These are phyloP conservation scores for Pythium volutum DNA, from an alignment of 352 stramenopile genomes.

Conservation along the genomic window DNA sequence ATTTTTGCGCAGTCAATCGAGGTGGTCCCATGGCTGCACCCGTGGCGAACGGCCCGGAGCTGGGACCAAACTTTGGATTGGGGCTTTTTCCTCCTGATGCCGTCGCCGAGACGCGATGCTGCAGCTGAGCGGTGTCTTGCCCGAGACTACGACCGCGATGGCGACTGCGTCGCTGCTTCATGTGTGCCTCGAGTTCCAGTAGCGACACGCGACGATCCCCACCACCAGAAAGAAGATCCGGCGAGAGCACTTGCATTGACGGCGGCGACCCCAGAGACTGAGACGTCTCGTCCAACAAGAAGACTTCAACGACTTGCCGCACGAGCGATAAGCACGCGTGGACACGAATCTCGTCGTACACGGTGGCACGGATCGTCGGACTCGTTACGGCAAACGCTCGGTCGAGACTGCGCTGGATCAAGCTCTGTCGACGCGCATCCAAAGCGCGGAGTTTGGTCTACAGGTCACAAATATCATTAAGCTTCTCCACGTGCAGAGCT, in stretches of 20 bases:
- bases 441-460: constrained; percentile 16
- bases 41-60: constrained; percentile 8
- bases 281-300: constrained; percentile 35
- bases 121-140: constrained; percentile 1
- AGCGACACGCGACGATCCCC: constrained; percentile 42
- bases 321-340: constrained; percentile 54
- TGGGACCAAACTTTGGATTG: constrained; percentile 19
- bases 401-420: constrained; percentile 24
- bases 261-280: no score
- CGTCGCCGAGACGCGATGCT: constrained; percentile 7
- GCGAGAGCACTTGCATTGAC: constrained; percentile 55
- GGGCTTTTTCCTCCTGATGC: constrained; percentile 25
- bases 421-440: constrained; percentile 13
- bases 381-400: constrained; percentile 11
- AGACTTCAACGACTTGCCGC: constrained; percentile 54
- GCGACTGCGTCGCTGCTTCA: constrained; percentile 42
- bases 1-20: constrained; percentile 30
- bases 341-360: constrained; percentile 52
- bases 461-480: neutral
- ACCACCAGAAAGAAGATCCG: constrained; percentile 28
- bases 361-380: neutral
- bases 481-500: neutral
- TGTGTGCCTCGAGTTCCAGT: constrained; percentile 51
- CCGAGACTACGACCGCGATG: constrained; percentile 34
- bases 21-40: neutral